These are phyloP conservation scores for Aspergillus ochraceoroseus DNA, from an alignment of 2,329 filamentous ascomycete genomes.

Conservation along the genomic window DNA sequence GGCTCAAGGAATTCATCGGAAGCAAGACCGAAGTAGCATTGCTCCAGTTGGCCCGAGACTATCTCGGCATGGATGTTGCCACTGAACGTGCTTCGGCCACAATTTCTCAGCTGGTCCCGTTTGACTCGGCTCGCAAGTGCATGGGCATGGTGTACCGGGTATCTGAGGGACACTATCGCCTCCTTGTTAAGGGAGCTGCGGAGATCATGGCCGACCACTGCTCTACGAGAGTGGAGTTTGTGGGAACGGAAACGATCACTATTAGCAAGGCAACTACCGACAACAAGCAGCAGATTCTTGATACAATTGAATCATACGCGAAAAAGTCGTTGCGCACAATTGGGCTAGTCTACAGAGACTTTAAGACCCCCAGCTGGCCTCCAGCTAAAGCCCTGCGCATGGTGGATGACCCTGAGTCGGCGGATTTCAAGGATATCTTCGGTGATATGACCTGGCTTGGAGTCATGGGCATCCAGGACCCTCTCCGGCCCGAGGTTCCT, in stretches of 20 bases:
- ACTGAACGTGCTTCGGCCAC: constrained; percentile 59
- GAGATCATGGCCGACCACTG: constrained; percentile 43
- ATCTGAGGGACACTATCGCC: constrained; percentile 38
- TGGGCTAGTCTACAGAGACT: constrained; percentile 68
- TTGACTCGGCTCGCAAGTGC: constrained; percentile 71
- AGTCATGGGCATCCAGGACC: constrained; percentile 70
- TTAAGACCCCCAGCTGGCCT: constrained; percentile 56
- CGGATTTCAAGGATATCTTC: constrained; percentile 64
- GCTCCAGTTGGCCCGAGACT: constrained; percentile 62
- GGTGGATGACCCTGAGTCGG: constrained; percentile 59
- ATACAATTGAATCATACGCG: constrained; percentile 43
- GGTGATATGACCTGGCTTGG: constrained; percentile 68
- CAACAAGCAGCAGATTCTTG: constrained; percentile 27
- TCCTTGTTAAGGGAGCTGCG: constrained; percentile 48
- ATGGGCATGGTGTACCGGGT: constrained; percentile 48
- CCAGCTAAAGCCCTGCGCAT: constrained; percentile 52
- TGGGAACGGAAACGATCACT: constrained; percentile 25
- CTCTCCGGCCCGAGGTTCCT: constrained; percentile 62
- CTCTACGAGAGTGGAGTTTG: constrained; percentile 31
- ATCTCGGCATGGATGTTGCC: constrained; percentile 62
- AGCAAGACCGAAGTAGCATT: constrained; percentile 74
- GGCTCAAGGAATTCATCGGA: constrained; percentile 62
- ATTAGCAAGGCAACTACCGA: constrained; percentile 25
- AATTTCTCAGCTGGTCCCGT: constrained; percentile 65
- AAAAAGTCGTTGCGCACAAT: constrained; percentile 66